Percentiles rank a stretch among this genome's conserved stretches.
phyloP scores from a whole-genome alignment of 1,284 basidiomycete genomes.

The Cutaneotrichosporon sp. region DNA sequence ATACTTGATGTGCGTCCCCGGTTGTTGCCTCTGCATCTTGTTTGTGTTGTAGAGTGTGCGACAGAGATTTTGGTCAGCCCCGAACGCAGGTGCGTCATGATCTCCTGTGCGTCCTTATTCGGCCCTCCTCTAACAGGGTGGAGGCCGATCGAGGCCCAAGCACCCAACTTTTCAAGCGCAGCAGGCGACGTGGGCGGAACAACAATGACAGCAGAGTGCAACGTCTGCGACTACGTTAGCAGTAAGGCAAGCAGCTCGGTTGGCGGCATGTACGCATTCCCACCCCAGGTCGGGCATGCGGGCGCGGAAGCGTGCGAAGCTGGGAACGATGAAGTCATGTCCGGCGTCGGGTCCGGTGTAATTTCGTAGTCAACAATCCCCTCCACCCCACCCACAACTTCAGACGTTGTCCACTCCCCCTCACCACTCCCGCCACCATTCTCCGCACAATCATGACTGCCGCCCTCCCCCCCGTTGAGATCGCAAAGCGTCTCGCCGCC shows the following conservation, averaged over 20 bases:
- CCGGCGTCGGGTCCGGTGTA: neutral
- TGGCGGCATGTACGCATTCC: no score
- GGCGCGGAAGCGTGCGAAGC: no score
- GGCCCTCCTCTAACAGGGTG: neutral
- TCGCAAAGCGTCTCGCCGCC: constrained; percentile 86
- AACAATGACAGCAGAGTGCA: no score
- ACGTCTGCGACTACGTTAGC: no score
- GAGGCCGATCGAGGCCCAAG: neutral
- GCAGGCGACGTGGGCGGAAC: no score
- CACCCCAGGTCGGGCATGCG: no score
- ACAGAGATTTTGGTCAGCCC: constrained; percentile 1
- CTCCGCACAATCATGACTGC: constrained; percentile 16
- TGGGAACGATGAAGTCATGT: neutral
- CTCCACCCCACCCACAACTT: neutral
- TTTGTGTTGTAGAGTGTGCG: neutral
- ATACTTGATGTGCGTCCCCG: constrained; percentile 29
- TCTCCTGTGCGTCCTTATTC: neutral
- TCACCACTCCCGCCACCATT: constrained; percentile 12
- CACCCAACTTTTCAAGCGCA: neutral
- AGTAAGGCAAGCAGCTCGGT: no score
- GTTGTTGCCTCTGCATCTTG: constrained; percentile 23
- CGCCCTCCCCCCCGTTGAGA: constrained; percentile 59
- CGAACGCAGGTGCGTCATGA: neutral
- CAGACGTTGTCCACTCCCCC: neutral
- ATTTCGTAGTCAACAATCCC: neutral